Conservation (phyloP, 2,329 filamentous ascomycete species). For the Bipolaris sorokiniana region DNA sequence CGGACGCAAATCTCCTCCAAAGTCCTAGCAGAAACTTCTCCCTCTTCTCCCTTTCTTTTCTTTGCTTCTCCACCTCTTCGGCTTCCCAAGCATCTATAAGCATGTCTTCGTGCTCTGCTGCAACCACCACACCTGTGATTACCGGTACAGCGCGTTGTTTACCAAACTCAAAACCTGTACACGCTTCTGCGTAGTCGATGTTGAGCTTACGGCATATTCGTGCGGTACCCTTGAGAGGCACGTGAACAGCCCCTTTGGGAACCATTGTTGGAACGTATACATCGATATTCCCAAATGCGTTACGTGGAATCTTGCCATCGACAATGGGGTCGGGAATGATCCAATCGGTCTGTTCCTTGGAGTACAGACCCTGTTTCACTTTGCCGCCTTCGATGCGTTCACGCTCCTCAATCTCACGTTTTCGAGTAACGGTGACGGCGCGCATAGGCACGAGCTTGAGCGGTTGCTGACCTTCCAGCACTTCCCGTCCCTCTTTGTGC, state of each 20-base stretch:
- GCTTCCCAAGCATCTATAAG: conserved; percentile 77
- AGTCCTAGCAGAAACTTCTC: conserved; percentile 73
- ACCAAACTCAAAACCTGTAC: conserved; percentile 95
- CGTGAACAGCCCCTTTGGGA: conserved; percentile 80
- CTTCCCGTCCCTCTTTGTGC: conserved; percentile 92
- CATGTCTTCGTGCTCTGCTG: conserved; percentile 75
- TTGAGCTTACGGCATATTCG: conserved; percentile 82
- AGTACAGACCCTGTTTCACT: conserved; percentile 84
- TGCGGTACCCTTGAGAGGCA: conserved; percentile 77
- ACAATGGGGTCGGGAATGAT: conserved; percentile 89
- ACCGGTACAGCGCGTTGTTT: conserved; percentile 92
- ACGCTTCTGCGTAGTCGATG: conserved; percentile 91
- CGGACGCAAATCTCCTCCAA: conserved; percentile 89
- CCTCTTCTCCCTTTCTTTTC: conserved; percentile 81
- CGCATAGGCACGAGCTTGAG: conserved; percentile 89
- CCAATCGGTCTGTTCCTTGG: conserved; percentile 86
- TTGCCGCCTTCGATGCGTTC: conserved; percentile 80
- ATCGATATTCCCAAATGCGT: conserved; percentile 95
- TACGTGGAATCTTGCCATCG: conserved; percentile 88
- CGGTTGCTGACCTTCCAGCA: conserved; percentile 72
- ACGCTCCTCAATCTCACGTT: conserved; percentile 86
- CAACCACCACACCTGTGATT: conserved; percentile 87
- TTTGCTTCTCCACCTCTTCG: conserved; percentile 75
- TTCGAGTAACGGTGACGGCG: conserved; percentile 85
- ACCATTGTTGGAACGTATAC: conserved; percentile 95